Evolutionary conservation across 2,329 filamentous ascomycete genomes (phyloP).

Genomic region (Juglanconis oblonga): DNA sequence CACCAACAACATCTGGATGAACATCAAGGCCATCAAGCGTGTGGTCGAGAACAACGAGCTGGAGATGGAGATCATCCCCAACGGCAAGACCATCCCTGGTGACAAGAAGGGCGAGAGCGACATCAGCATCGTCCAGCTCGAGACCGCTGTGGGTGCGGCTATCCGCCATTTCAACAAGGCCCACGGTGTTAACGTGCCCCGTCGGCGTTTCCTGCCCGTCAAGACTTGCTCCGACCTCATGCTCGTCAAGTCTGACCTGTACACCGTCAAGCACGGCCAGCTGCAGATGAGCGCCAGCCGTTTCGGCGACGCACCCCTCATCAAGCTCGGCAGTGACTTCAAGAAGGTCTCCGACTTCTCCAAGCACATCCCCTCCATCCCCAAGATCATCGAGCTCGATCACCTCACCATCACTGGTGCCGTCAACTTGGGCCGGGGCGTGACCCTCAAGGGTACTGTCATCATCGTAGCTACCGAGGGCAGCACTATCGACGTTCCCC

Average conservation of each 20-base stretch:
- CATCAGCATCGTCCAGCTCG: constrained; percentile 94
- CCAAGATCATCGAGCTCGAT: constrained; percentile 86
- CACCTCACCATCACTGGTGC: constrained; percentile 97
- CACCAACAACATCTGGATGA: constrained; percentile 99
- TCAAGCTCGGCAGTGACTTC: constrained; percentile 98
- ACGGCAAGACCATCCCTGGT: constrained; percentile 96
- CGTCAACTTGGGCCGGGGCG: constrained; percentile 92
- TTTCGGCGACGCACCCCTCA: constrained; percentile 93
- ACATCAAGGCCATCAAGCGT: constrained; percentile 94
- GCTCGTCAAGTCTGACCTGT: constrained; percentile 99
- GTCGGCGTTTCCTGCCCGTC: constrained; percentile 96
- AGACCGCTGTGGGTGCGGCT: constrained; percentile 96
- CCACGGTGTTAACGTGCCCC: constrained; percentile 97
- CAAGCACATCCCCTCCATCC: constrained; percentile 81
- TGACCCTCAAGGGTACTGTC: constrained; percentile 95
- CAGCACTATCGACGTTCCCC: constrained; percentile 95
- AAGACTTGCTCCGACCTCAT: constrained; percentile 99
- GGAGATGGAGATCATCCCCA: constrained; percentile 99
- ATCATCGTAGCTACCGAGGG: constrained; percentile 98
- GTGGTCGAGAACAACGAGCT: constrained; percentile 98
- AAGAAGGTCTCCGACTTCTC: constrained; percentile 99
- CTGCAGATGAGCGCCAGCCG: constrained; percentile 94
- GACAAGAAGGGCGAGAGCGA: constrained; percentile 99
- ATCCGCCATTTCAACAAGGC: constrained; percentile 99
- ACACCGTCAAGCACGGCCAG: constrained; percentile 98